Percentiles rank a stretch among this genome's conserved stretches.
Conservation (phyloP, 805 yeast genomes). For the Metahyphopichia silvanorum region DNA sequence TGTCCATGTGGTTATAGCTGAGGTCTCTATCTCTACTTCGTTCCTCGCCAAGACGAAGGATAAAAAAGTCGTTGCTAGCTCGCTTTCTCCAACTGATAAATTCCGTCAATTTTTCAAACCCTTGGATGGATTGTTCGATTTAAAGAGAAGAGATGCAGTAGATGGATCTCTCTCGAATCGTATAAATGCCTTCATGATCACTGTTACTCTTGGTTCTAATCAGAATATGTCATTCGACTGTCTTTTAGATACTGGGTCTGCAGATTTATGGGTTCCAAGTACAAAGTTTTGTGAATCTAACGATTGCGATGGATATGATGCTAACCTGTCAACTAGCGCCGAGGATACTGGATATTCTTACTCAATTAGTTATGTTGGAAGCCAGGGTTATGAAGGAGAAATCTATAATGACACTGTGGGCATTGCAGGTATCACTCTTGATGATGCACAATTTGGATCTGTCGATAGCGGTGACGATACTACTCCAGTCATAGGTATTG, state of each 20-base stretch:
- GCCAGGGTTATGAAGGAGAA: slow-evolving; percentile 1
- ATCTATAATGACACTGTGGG: slow-evolving; percentile 2
- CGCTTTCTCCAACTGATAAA: neutral
- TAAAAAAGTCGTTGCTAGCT: slow-evolving; percentile 1
- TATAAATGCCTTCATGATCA: neutral
- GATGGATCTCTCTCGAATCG: neutral
- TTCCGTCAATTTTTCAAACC: neutral
- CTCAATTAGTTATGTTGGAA: slow-evolving; percentile 1
- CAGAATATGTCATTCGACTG: neutral
- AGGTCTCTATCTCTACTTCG: no score
- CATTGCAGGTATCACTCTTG: neutral
- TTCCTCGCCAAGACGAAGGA: slow-evolving; percentile 1
- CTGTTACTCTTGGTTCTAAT: neutral
- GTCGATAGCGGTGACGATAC: slow-evolving; percentile 2
- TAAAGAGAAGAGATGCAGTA: neutral
- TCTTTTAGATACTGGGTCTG: slow-evolving; percentile 3
- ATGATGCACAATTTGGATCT: neutral
- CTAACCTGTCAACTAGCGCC: neutral
- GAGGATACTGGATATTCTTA: slow-evolving; percentile 1
- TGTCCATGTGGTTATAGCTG: no score
- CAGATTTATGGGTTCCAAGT: slow-evolving; percentile 4
- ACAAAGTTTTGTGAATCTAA: neutral
- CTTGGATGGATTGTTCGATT: neutral
- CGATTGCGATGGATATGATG: neutral
- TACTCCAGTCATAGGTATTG: neutral